Conservation (phyloP, 2,329 filamentous ascomycete species). For the Colletotrichum liriopes region DNA sequence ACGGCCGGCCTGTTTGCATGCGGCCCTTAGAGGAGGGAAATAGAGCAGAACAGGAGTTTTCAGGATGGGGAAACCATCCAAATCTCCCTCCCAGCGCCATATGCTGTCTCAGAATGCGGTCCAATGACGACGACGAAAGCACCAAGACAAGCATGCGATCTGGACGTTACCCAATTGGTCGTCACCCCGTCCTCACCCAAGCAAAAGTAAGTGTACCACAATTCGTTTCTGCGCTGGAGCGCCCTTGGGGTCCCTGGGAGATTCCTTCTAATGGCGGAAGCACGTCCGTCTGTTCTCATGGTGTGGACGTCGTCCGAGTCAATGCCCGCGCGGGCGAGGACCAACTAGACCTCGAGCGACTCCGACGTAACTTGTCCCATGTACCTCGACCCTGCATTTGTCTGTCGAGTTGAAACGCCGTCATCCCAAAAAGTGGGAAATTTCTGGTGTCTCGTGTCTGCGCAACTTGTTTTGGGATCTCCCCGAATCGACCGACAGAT, state of each 20-base stretch:
- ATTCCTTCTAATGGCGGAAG: neutral
- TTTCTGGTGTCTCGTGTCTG: conserved; percentile 4
- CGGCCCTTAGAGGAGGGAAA: neutral
- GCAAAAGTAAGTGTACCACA: neutral
- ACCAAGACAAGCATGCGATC: neutral
- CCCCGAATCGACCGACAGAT: neutral
- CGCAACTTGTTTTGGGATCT: neutral
- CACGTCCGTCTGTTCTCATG: neutral
- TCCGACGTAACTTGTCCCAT: neutral
- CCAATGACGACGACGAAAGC: conserved; percentile 8
- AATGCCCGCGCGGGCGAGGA: conserved; percentile 11
- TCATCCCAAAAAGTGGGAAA: neutral
- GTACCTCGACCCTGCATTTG: neutral
- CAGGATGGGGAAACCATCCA: neutral
- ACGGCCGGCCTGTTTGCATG: neutral
- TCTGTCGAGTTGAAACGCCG: conserved; percentile 3
- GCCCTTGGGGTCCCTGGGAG: neutral
- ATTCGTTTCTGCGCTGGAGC: neutral
- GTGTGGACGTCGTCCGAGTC: neutral
- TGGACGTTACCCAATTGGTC: neutral
- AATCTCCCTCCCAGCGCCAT: neutral
- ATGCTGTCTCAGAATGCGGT: conserved; percentile 25
- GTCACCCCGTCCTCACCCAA: neutral
- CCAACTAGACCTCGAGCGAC: neutral
- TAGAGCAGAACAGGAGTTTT: neutral